These are phyloP conservation scores for Knoxia roxburghii DNA, from an alignment of 257 asterid species.

Conservation along the genomic window DNA sequence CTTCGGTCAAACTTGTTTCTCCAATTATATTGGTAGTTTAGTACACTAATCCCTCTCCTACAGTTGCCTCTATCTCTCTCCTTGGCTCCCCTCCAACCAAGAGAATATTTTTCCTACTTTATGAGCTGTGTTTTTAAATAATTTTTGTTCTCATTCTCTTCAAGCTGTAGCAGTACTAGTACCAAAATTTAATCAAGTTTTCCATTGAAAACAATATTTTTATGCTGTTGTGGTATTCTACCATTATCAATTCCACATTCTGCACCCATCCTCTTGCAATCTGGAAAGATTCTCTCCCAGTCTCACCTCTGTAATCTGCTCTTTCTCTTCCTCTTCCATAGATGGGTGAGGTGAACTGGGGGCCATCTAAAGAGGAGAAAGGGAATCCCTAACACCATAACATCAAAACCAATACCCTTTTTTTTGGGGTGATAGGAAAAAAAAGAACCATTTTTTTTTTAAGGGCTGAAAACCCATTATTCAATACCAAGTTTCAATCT, in stretches of 20 bases:
- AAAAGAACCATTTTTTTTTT: constrained; percentile 12
- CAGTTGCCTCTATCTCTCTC: neutral
- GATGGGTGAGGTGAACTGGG: constrained; percentile 17
- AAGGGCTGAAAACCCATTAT: neutral
- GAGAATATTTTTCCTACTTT: constrained; percentile 32
- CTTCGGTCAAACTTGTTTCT: constrained; percentile 25
- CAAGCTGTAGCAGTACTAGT: too few species aligned
- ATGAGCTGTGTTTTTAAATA: constrained; percentile 26
- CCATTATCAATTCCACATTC: constrained; percentile 17
- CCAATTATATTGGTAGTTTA: too few species aligned
- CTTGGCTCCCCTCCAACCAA: constrained; percentile 9
- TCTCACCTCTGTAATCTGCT: constrained; percentile 27
- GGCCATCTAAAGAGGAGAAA: constrained; percentile 26
- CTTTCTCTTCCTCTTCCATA: constrained; percentile 28
- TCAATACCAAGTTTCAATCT: constrained; percentile 27
- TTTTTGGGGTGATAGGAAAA: constrained; percentile 12
- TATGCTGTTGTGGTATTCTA: neutral
- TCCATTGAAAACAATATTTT: constrained; percentile 7
- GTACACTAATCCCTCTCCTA: constrained; percentile 1
- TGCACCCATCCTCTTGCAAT: constrained; percentile 20
- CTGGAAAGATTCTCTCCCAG: constrained; percentile 27
- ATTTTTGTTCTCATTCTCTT: constrained; percentile 32
- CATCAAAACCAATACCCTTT: constrained; percentile 37
- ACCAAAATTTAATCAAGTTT: too few species aligned
- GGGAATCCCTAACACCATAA: constrained; percentile 36